A percentile compares a stretch with the other conserved stretches of the same genome.
phyloP scores from a whole-genome alignment of 352 stramenopile species.

The Globisporangium heterothallicum region DNA sequence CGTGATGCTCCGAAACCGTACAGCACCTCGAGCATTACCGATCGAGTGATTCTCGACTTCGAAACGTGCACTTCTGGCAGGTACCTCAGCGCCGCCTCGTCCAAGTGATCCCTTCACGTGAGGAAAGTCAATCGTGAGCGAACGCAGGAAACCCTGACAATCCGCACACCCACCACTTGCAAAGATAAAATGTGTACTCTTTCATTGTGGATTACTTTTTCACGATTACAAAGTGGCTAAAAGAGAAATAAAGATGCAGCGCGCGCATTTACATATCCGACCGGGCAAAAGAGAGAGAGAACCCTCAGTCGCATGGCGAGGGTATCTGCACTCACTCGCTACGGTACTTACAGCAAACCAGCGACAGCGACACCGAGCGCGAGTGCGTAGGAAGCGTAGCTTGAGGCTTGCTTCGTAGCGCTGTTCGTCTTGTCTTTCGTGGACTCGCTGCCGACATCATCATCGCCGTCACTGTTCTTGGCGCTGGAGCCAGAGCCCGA shows the following conservation, averaged over 20 bases:
- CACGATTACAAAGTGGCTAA: too few species aligned
- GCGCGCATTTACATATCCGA: too few species aligned
- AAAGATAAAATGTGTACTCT: too few species aligned
- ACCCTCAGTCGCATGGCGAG: not conserved
- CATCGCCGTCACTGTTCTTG: constrained; percentile 4
- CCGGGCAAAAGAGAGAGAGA: too few species aligned
- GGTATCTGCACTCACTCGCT: not conserved
- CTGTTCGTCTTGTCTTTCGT: constrained; percentile 1
- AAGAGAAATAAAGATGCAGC: too few species aligned
- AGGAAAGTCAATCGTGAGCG: too few species aligned
- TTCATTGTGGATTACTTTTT: too few species aligned
- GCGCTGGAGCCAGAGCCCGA: constrained; percentile 12
- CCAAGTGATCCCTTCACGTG: too few species aligned
- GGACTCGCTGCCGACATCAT: not conserved
- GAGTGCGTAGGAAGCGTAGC: constrained; percentile 16
- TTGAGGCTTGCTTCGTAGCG: constrained; percentile 1
- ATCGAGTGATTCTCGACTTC: not conserved
- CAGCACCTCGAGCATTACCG: not conserved
- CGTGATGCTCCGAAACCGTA: not conserved
- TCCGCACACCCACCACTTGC: too few species aligned
- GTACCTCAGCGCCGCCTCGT: not conserved
- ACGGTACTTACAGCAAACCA: constrained; percentile 28
- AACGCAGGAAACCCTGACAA: too few species aligned
- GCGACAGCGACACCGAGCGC: constrained; percentile 17
- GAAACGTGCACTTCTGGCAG: not conserved